A percentile compares a stretch with the other conserved stretches of the same genome.
phyloP scores from a whole-genome alignment of 1,284 basidiomycete species.

The Ganoderma leucocontextum region DNA sequence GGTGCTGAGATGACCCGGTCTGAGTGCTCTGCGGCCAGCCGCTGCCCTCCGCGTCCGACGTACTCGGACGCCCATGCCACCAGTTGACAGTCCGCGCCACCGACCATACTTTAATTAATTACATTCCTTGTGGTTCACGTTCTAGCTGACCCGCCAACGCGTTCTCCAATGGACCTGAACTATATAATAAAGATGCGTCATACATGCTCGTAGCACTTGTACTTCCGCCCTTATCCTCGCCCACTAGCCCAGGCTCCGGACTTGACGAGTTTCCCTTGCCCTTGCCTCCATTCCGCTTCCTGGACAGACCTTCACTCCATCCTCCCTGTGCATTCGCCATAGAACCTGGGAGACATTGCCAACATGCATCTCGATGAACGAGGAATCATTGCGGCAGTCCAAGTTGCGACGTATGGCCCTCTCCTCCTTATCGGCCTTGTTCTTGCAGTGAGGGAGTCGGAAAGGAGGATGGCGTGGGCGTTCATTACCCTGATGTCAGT shows the following conservation, averaged over 20 bases:
- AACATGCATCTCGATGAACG: conserved; percentile 24
- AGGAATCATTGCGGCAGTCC: conserved; percentile 31
- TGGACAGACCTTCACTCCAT: neutral
- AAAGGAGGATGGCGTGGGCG: conserved; percentile 1
- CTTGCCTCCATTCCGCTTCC: neutral
- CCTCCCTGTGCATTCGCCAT: too few species aligned
- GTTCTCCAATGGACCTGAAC: neutral
- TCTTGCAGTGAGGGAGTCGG: conserved; percentile 40
- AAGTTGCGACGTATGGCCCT: conserved; percentile 55
- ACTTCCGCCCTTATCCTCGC: neutral
- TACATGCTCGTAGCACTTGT: neutral
- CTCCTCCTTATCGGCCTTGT: conserved; percentile 53
- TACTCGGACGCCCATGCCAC: conserved; percentile 1
- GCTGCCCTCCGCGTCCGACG: neutral
- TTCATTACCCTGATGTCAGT: neutral
- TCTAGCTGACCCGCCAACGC: neutral
- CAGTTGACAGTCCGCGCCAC: neutral
- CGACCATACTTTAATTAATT: too few species aligned
- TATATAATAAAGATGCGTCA: neutral
- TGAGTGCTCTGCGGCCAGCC: neutral
- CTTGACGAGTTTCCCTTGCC: neutral
- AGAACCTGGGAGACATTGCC: neutral
- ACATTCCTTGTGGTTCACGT: neutral
- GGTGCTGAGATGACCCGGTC: neutral
- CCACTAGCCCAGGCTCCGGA: neutral